Base-by-base conservation (phyloP, 1,284 basidiomycete genomes). In the Papiliotrema laurentii region DNA sequence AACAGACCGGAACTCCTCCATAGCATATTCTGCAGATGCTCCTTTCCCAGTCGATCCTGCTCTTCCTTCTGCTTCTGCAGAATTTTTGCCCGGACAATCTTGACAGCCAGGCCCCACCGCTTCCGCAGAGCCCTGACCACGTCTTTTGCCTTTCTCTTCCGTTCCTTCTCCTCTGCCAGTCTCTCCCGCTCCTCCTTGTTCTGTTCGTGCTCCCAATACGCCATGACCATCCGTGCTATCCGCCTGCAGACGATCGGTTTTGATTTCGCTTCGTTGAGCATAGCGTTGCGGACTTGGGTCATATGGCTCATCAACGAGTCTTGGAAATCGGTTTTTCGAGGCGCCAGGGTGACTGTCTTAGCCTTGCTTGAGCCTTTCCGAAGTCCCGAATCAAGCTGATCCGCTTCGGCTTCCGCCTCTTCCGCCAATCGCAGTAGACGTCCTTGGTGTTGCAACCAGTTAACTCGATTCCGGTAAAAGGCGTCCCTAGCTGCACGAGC, bases 21-120 rank as follows among this genome's bases (percentile, higher is more conserved):
- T 33, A 97, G 77, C 58, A 97, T 90, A 3, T 85, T 88, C 68
- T 92, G 87, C 24, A 97, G 79, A 74, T 96, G 92, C 59, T 86
- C 83, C 54, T 87, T 86, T 0, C 86, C 86, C 11, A 80, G 73
- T 19, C 82, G 78, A 55, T 83, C 81, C 58, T 84, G 81, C 64
- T 88, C 85, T 16, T 76, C 80, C 56, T 81, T 80, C 45, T 79
- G 75, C 28, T 66, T 69, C 49, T 76, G 75, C 25, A 83, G 76
- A 51, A 83, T 78, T 54, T 84, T 79, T 43, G 87, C 84, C 5
- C 86, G 81, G 16, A 93, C 80, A 64, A 89, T 81, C 63, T 86
- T 85, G 43, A 92, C 83, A 2, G 89, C 93, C 58, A 90, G 83
- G 65, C 85, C 87, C 93, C 93, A 97, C 60, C 91, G 56, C 42